Conservation (phyloP, 2,329 filamentous ascomycete species). For the Epichloe bromicola region DNA sequence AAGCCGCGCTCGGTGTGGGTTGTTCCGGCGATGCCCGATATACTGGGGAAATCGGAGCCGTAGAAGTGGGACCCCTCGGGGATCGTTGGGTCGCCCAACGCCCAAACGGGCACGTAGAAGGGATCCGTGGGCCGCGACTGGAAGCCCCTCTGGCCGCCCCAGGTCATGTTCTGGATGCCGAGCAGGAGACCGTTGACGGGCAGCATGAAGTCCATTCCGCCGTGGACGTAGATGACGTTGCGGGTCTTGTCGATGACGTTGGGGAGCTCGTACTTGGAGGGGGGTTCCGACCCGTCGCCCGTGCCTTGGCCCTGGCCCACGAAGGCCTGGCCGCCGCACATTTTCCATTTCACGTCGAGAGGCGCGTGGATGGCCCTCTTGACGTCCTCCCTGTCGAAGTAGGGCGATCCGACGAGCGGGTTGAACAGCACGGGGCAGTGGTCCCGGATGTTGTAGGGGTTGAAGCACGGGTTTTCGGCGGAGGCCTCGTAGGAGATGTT, state of each 20-base stretch:
- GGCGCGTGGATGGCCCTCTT: conserved; percentile 56
- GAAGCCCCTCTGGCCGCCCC: conserved; percentile 60
- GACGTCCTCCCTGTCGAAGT: conserved; percentile 60
- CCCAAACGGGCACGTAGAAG: conserved; percentile 60
- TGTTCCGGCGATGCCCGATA: conserved; percentile 52
- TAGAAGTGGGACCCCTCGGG: too few species aligned
- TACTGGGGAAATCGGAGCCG: conserved; percentile 27
- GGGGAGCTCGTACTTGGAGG: conserved; percentile 48
- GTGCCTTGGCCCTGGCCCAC: conserved; percentile 11
- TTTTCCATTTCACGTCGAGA: conserved; percentile 15
- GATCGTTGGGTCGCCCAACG: too few species aligned
- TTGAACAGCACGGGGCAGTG: conserved; percentile 62
- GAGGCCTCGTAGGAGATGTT: conserved; percentile 40
- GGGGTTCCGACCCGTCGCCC: conserved; percentile 19
- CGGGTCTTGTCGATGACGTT: conserved; percentile 36
- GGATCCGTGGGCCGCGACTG: conserved; percentile 43
- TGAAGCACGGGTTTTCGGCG: conserved; percentile 62
- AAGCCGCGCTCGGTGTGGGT: conserved; percentile 63
- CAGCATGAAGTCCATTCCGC: conserved; percentile 55
- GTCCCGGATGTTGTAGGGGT: conserved; percentile 59
- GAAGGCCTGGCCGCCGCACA: conserved; percentile 8
- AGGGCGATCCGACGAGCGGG: conserved; percentile 57
- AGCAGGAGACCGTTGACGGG: conserved; percentile 57
- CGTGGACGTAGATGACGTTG: conserved; percentile 59
- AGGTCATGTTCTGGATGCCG: conserved; percentile 71